Conservation (phyloP, 2,329 filamentous ascomycete genomes). For the Aspergillus vadensis region DNA sequence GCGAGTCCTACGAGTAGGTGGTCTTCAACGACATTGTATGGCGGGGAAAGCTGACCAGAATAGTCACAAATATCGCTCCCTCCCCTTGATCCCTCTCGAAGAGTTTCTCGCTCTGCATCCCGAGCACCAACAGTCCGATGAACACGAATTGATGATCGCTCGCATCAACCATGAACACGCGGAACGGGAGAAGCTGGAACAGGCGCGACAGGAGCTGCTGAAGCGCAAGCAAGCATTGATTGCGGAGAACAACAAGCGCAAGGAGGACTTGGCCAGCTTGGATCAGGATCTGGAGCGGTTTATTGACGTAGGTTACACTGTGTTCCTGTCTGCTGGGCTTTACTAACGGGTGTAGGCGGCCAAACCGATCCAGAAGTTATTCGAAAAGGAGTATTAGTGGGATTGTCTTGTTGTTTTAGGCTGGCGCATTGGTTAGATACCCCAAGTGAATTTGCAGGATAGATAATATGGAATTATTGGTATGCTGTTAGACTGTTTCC, state of each 20-base stretch:
- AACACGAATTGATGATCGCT: slow-evolving; percentile 82
- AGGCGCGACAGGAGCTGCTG: slow-evolving; percentile 74
- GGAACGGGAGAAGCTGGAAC: slow-evolving; percentile 82
- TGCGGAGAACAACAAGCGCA: slow-evolving; percentile 84
- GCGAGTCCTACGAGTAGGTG: slow-evolving; percentile 85
- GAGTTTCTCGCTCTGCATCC: slow-evolving; percentile 78
- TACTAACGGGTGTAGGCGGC: slow-evolving; percentile 62
- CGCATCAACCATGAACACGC: slow-evolving; percentile 88
- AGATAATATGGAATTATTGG: neutral
- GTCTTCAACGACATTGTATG: neutral
- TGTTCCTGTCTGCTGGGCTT: neutral
- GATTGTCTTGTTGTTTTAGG: slow-evolving; percentile 16
- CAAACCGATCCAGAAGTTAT: slow-evolving; percentile 82
- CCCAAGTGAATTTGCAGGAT: slow-evolving; percentile 10
- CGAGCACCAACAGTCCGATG: slow-evolving; percentile 69
- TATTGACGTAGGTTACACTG: slow-evolving; percentile 68
- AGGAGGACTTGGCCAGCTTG: slow-evolving; percentile 86
- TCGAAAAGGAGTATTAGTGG: slow-evolving; percentile 68
- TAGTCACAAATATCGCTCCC: slow-evolving; percentile 76
- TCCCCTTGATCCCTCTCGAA: slow-evolving; percentile 80
- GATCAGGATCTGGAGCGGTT: slow-evolving; percentile 93
- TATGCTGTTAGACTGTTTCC: no score
- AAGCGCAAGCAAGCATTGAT: slow-evolving; percentile 71
- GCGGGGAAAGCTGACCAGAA: neutral
- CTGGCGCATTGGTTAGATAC: slow-evolving; percentile 22